Percentiles rank a stretch among this genome's conserved stretches.
These are phyloP conservation scores for Trichoderma gracile DNA, from an alignment of 2,329 filamentous ascomycete species.

Conservation along the genomic window DNA sequence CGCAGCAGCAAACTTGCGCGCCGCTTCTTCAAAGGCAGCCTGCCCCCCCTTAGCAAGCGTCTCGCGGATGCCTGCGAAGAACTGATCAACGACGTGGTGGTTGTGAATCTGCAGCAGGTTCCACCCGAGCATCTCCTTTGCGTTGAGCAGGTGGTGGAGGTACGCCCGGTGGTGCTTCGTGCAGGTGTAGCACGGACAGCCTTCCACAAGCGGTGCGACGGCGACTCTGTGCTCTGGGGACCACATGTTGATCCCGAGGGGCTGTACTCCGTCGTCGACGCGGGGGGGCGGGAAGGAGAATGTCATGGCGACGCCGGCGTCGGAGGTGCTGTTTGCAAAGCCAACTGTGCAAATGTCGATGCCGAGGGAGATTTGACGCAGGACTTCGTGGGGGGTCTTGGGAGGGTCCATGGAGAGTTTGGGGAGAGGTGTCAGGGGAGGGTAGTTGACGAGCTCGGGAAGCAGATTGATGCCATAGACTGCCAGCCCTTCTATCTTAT, in stretches of 20 bases:
- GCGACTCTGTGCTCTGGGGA: constrained; percentile 60
- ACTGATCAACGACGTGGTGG: constrained; percentile 67
- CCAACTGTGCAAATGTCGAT: constrained; percentile 78
- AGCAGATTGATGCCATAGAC: constrained; percentile 75
- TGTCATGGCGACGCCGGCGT: constrained; percentile 79
- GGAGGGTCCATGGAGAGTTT: constrained; percentile 73
- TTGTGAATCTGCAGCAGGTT: constrained; percentile 91
- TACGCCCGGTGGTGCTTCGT: constrained; percentile 81
- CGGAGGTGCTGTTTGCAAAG: constrained; percentile 72
- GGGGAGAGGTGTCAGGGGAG: constrained; percentile 61
- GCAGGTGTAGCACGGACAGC: constrained; percentile 82
- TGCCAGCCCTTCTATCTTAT: constrained; percentile 66
- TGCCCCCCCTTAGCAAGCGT: constrained; percentile 58
- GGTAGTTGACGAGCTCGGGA: constrained; percentile 60
- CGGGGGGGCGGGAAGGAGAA: constrained; percentile 67
- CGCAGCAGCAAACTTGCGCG: constrained; percentile 44
- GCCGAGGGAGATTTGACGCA: constrained; percentile 74
- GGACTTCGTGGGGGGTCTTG: constrained; percentile 70
- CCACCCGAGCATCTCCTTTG: constrained; percentile 98
- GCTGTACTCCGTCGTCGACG: constrained; percentile 31
- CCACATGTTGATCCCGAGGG: constrained; percentile 82
- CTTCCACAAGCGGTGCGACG: constrained; percentile 59
- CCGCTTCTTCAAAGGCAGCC: constrained; percentile 58
- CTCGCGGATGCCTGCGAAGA: constrained; percentile 70
- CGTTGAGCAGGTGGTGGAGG: constrained; percentile 80